A percentile compares a stretch with the other conserved stretches of the same genome.
Evolutionary conservation across 1,284 basidiomycete species (phyloP).

Genomic region (Fomes fomentarius): DNA sequence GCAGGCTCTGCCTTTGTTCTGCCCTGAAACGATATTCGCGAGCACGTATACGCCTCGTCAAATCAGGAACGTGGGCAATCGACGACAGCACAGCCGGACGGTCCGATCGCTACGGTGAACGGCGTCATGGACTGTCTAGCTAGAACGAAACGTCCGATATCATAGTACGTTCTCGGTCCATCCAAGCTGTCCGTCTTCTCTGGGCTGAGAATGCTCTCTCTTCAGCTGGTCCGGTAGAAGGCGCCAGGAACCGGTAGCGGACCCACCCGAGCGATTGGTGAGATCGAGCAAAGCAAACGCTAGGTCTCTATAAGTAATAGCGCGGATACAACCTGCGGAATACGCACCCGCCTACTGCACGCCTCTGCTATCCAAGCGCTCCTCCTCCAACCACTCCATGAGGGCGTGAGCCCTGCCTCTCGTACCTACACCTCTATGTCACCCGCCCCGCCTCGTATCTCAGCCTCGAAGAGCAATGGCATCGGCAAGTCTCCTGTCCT

Average conservation of each 20-base stretch:
- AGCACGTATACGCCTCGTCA: no score
- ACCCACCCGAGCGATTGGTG: slow-evolving; percentile 4
- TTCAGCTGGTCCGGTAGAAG: slow-evolving; percentile 4
- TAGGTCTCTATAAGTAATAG: slow-evolving; percentile 19
- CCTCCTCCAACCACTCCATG: slow-evolving; percentile 2
- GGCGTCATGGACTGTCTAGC: background rate
- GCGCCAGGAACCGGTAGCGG: slow-evolving; percentile 11
- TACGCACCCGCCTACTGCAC: slow-evolving; percentile 1
- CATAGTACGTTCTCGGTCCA: slow-evolving; percentile 1
- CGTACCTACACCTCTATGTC: background rate
- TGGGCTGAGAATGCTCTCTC: slow-evolving; percentile 3
- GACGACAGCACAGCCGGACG: no score
- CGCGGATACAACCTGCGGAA: background rate
- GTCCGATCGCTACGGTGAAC: no score
- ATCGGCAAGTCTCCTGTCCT: slow-evolving; percentile 2
- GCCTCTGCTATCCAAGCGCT: background rate
- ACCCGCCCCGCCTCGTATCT: background rate
- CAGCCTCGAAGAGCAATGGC: slow-evolving; percentile 1
- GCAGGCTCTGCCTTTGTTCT: no score
- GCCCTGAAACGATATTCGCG: no score
- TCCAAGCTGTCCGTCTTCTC: slow-evolving; percentile 7
- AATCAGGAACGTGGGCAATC: background rate
- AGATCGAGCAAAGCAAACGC: background rate
- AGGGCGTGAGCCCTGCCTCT: slow-evolving; percentile 16
- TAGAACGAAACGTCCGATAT: background rate